Base-by-base conservation (phyloP, 2,329 filamentous ascomycete species). In the Claviceps pazoutovae region DNA sequence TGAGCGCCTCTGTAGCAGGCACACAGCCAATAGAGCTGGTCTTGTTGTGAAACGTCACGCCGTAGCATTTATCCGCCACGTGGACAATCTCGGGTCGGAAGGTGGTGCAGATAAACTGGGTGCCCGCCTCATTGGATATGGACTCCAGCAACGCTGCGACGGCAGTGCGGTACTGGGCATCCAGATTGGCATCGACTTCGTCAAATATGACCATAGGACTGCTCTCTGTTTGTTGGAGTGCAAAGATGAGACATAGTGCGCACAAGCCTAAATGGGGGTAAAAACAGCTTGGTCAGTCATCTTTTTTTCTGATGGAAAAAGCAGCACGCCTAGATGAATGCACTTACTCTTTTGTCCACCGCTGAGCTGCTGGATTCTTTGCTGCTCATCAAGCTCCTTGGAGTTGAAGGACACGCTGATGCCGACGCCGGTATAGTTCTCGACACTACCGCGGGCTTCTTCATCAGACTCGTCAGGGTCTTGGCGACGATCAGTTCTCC, bases 201-300 rank as follows among this genome's bases (percentile, higher is more conserved):
- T 98, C 93, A 61, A 98, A 98, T 62, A 98, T 90, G 66, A 98
- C 96, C 76, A 98, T 97, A 1, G 93, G 93, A 45, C 91, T 94
- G 9, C 91, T 93, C 66, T 98, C 93, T 54, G 91, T 95, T 59
- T 90, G 88, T 69, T 98, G 93, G 59, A 98, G 94, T n/a, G 93
- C 93, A 65, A 98, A 98, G 59, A 98, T 94, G 49, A 98, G 80
- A 45, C 93, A 94, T n/a, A 98, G 80, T 9, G 93, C 93, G 68
- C 91, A 97, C 56, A 97, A 75, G 79, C 88, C 86, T 89, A n/a
- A 14, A 34, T 3, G 8, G 8, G 26, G 26, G 26, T 30, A 8
- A 30, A 30, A 30, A 21, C 26, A 9, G 26, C 26, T 30, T 30
- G 26, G 26, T 30, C 26, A 30, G 26, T 30, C 26, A 30, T 30